These are phyloP conservation scores for Clarireedia homoeocarpa DNA, from an alignment of 2,329 filamentous ascomycete species.

Conservation along the genomic window DNA sequence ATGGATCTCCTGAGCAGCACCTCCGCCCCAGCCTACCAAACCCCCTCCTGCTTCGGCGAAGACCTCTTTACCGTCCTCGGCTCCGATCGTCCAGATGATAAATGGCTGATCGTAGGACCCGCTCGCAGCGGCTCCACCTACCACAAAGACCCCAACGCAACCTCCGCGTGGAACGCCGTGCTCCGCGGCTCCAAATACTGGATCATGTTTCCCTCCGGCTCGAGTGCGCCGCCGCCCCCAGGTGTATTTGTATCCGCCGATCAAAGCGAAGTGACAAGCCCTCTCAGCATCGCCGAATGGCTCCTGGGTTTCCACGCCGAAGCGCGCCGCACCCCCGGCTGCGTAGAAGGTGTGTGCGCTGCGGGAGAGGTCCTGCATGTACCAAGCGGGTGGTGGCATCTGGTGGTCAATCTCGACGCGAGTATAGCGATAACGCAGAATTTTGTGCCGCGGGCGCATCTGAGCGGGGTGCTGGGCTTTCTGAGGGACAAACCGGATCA, in stretches of 20 bases:
- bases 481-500: conserved; percentile 75
- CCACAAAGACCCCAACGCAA: conserved; percentile 72
- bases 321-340: conserved; percentile 67
- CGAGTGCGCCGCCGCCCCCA: conserved; percentile 49
- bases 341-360: conserved; percentile 75
- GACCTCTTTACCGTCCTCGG: conserved; percentile 80
- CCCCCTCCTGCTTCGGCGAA: conserved; percentile 74
- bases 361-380: conserved; percentile 87
- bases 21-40: conserved; percentile 55
- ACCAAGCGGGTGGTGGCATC: conserved; percentile 92
- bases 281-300: conserved; percentile 95
- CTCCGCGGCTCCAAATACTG: conserved; percentile 89
- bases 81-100: conserved; percentile 70
- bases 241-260: conserved; percentile 87
- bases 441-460: conserved; percentile 69
- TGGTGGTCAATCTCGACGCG: conserved; percentile 81
- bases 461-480: conserved; percentile 71
- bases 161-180: conserved; percentile 89
- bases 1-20: conserved; percentile 61
- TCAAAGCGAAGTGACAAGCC: conserved; percentile 86
- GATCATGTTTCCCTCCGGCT: conserved; percentile 85
- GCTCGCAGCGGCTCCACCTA: conserved; percentile 86
- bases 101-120: conserved; percentile 90
- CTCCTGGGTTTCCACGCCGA: conserved; percentile 81
- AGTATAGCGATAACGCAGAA: conserved; percentile 92